These are phyloP conservation scores for Suillus variegatus DNA, from an alignment of 768 basidiomycete species.

Conservation along the genomic window DNA sequence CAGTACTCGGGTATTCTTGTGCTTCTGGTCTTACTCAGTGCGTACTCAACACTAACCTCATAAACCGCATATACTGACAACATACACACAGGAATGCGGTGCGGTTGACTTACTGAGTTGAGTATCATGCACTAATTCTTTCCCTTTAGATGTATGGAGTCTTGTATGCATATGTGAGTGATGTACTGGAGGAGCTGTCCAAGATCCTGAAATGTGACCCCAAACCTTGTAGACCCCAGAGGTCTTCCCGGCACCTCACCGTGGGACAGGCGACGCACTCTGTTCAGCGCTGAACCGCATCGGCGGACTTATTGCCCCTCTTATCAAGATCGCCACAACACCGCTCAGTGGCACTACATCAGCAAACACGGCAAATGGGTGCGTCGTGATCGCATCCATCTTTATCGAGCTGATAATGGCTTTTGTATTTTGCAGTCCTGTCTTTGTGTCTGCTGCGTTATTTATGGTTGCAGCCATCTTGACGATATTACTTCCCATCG, in stretches of 20 bases:
- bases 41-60: conserved; percentile 15
- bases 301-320: conserved; percentile 47
- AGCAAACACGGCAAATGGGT: conserved; percentile 39
- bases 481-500: conserved; percentile 47
- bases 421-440: conserved; percentile 33
- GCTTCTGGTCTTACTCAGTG: conserved; percentile 43
- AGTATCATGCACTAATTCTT: conserved; percentile 6
- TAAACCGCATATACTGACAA: not conserved
- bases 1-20: conserved; percentile 49
- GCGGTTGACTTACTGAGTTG: conserved; percentile 6
- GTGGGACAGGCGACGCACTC: conserved; percentile 56
- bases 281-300: conserved; percentile 50
- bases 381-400: conserved; percentile 8
- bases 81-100: conserved; percentile 37
- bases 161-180: conserved; percentile 45
- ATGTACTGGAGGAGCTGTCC: not conserved
- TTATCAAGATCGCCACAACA: conserved; percentile 50
- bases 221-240: conserved; percentile 44
- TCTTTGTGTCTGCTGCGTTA: conserved; percentile 48
- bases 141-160: conserved; percentile 49
- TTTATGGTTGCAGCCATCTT: conserved; percentile 43
- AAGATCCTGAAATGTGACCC: not conserved
- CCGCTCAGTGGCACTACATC: conserved; percentile 29
- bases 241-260: conserved; percentile 57
- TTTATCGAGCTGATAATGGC: not conserved